A percentile compares a stretch with the other conserved stretches of the same genome.
Conservation (phyloP, 73 alveolate species). For the Tetrahymena borealis region DNA sequence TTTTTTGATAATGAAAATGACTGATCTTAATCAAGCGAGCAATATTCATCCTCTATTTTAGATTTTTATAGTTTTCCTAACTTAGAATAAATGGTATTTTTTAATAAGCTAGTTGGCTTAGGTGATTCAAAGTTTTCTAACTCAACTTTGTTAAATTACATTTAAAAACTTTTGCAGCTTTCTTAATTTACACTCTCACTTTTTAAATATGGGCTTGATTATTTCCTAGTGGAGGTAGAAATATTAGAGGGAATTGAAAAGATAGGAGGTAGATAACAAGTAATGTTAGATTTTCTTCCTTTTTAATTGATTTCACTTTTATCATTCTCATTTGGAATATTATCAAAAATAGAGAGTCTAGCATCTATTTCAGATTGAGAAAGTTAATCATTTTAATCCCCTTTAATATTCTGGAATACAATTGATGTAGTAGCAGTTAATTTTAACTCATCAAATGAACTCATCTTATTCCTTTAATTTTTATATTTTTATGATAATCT, state of each 20-base stretch:
- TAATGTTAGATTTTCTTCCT: not conserved
- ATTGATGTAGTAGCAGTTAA: not conserved
- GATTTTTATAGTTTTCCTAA: not conserved
- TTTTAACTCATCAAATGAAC: not conserved
- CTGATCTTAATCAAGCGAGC: not conserved
- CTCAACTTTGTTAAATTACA: not conserved
- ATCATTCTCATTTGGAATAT: not conserved
- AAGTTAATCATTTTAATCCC: not conserved
- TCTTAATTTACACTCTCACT: not conserved
- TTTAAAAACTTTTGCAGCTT: not conserved
- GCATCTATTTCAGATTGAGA: not conserved
- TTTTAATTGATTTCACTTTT: not conserved
- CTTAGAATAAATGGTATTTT: not conserved
- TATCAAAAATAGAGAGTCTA: not conserved
- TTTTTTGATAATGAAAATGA: not conserved
- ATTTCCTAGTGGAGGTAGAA: not conserved
- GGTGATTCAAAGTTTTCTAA: not conserved
- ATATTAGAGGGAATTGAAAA: not conserved
- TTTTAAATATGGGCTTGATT: not conserved
- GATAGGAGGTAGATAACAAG: no score
- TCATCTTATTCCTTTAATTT: not conserved
- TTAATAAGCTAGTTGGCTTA: no score
- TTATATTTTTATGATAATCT: not conserved
- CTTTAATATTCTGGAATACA: not conserved
- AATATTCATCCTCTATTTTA: not conserved